Evolutionary conservation across 2,329 filamentous ascomycete species (phyloP).

Genomic region (Aspergillus chevalieri): DNA sequence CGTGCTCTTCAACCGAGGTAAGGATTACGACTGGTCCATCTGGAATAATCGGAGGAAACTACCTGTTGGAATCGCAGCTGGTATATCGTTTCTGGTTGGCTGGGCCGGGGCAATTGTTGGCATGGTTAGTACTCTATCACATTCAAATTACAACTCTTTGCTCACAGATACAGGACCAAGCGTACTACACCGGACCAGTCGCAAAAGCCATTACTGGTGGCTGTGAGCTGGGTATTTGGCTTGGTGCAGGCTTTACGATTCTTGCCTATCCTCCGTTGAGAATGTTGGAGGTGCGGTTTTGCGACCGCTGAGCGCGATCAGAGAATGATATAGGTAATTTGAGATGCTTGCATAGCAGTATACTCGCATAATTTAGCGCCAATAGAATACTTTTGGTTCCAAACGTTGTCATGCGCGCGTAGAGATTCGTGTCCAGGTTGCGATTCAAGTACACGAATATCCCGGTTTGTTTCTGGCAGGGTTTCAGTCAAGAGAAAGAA

Average conservation of each 20-base stretch:
- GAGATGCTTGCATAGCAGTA: too few species aligned
- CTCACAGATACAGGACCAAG: slow-evolving; percentile 23
- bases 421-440: too few species aligned
- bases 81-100: slow-evolving; percentile 31
- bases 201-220: slow-evolving; percentile 26
- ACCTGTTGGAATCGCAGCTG: slow-evolving; percentile 38
- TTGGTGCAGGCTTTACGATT: slow-evolving; percentile 29
- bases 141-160: background rate
- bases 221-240: slow-evolving; percentile 34
- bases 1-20: slow-evolving; percentile 35
- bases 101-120: slow-evolving; percentile 37
- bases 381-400: too few species aligned
- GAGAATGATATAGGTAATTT: too few species aligned
- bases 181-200: slow-evolving; percentile 34
- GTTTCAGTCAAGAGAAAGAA: too few species aligned
- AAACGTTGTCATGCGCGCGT: too few species aligned
- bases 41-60: slow-evolving; percentile 36
- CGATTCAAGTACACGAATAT: too few species aligned
- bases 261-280: slow-evolving; percentile 31
- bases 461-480: too few species aligned
- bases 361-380: too few species aligned
- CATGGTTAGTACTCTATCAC: slow-evolving; percentile 25
- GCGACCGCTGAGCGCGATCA: background rate
- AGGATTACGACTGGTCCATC: slow-evolving; percentile 34
- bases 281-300: slow-evolving; percentile 24